Percentiles rank a stretch among this genome's conserved stretches.
phyloP scores from a whole-genome alignment of 208 protist genomes.

The Vickermania ingenoplastis region DNA sequence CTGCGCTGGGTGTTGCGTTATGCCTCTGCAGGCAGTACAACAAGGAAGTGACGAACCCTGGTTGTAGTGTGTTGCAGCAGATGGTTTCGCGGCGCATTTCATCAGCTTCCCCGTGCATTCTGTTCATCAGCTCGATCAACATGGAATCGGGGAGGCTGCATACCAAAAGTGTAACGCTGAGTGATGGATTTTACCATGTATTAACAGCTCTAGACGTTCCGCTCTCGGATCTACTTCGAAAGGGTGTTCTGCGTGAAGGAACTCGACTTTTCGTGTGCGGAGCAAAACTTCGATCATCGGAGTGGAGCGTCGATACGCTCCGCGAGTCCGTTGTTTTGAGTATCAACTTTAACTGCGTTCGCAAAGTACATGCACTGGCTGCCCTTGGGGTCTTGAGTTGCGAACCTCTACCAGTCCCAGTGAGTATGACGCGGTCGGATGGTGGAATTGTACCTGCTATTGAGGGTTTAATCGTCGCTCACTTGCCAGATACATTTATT shows the following conservation, averaged over 20 bases:
- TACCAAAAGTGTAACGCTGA: constrained; percentile 42
- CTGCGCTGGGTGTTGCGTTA: constrained; percentile 10
- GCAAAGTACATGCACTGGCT: constrained; percentile 22
- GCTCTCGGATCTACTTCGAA: constrained; percentile 49
- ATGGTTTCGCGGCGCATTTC: constrained; percentile 62
- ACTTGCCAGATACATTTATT: constrained; percentile 59
- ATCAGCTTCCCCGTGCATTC: constrained; percentile 38
- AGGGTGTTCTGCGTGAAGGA: constrained; percentile 40
- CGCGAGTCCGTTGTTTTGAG: constrained; percentile 26
- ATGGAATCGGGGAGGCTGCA: constrained; percentile 43
- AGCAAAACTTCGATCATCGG: constrained; percentile 35
- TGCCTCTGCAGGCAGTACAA: constrained; percentile 73
- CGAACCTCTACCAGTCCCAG: constrained; percentile 34
- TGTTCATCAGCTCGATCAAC: constrained; percentile 32
- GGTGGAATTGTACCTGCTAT: constrained; percentile 71
- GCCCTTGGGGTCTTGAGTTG: constrained; percentile 40
- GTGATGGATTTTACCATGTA: constrained; percentile 68
- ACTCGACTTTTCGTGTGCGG: constrained; percentile 50
- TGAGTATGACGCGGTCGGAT: constrained; percentile 35
- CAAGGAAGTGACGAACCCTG: constrained; percentile 55
- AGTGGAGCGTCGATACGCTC: constrained; percentile 28
- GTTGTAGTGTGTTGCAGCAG: constrained; percentile 49
- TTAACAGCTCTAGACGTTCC: constrained; percentile 55
- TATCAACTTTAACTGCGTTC: constrained; percentile 77
- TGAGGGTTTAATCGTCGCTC: constrained; percentile 48